Percentiles rank a stretch among this genome's conserved stretches.
phyloP scores from a whole-genome alignment of 2,329 filamentous ascomycete genomes.

The Fusarium sp. region DNA sequence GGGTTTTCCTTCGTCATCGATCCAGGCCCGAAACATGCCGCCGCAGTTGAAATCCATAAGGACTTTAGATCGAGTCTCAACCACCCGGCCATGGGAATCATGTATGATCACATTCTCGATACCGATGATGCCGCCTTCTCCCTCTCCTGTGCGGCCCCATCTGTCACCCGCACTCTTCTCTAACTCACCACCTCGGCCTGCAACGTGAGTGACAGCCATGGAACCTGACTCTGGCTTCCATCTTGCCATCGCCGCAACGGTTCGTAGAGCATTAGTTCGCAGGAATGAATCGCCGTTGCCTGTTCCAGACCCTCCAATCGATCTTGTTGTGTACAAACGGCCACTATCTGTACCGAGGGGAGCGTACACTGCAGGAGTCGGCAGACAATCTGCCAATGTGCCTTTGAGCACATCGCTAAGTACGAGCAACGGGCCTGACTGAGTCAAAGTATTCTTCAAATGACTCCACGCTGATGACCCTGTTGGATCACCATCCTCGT shows the following conservation, averaged over 20 bases:
- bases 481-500: slow-evolving; percentile 60
- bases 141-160: slow-evolving; percentile 81
- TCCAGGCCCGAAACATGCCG: slow-evolving; percentile 88
- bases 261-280: slow-evolving; percentile 77
- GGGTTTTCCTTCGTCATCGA: slow-evolving; percentile 71
- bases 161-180: slow-evolving; percentile 79
- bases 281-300: slow-evolving; percentile 93
- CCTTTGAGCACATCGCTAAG: slow-evolving; percentile 59
- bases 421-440: slow-evolving; percentile 26
- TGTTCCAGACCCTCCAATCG: slow-evolving; percentile 78
- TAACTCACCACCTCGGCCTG: slow-evolving; percentile 79
- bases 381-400: slow-evolving; percentile 72
- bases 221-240: slow-evolving; percentile 68
- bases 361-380: slow-evolving; percentile 60
- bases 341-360: slow-evolving; percentile 44
- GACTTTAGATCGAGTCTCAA: slow-evolving; percentile 64
- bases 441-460: slow-evolving; percentile 24
- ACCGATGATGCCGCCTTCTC: slow-evolving; percentile 87
- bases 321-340: slow-evolving; percentile 48
- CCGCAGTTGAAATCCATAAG: slow-evolving; percentile 87
- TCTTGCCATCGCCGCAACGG: slow-evolving; percentile 78
- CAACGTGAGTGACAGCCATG: slow-evolving; percentile 72
- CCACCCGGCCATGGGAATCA: slow-evolving; percentile 58
- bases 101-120: slow-evolving; percentile 71
- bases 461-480: slow-evolving; percentile 26